Evolutionary conservation across 1,284 basidiomycete species (phyloP).

Genomic region (Tilletia horrida): DNA sequence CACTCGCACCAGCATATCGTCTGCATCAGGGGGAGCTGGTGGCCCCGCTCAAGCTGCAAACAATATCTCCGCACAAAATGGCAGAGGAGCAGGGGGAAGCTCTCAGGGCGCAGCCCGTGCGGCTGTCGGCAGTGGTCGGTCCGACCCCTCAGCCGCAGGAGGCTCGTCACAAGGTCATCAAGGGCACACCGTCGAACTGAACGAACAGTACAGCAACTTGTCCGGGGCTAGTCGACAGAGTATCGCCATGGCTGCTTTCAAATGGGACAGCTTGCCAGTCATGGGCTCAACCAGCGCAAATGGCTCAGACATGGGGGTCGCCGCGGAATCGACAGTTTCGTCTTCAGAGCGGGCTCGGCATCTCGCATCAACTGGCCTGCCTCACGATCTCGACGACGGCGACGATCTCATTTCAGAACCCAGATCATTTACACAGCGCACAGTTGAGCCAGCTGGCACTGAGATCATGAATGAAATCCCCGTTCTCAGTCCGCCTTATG

Average conservation of each 20-base stretch:
- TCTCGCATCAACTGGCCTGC: too few relatives aligned
- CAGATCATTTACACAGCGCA: background rate
- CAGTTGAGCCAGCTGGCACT: background rate
- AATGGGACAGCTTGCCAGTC: background rate
- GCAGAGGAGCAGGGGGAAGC: background rate
- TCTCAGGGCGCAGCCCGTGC: too few relatives aligned
- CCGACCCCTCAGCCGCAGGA: background rate
- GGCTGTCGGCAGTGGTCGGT: background rate
- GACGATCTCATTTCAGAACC: background rate
- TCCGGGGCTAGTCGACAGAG: slow-evolving; percentile 11
- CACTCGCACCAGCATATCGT: slow-evolving; percentile 3
- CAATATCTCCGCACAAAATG: background rate
- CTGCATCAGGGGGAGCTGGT: background rate
- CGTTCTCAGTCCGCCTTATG: slow-evolving; percentile 13
- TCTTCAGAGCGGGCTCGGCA: too few relatives aligned
- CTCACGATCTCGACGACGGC: background rate
- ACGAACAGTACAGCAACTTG: slow-evolving; percentile 7
- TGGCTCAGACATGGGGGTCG: background rate
- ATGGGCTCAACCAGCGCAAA: background rate
- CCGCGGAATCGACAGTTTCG: background rate
- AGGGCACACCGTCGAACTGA: background rate
- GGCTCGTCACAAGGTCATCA: background rate
- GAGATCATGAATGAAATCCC: background rate
- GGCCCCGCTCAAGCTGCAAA: background rate
- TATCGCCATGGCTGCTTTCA: slow-evolving; percentile 16